Conservation (phyloP, 108 stramenopile genomes). For the Skeletonema costatum region DNA sequence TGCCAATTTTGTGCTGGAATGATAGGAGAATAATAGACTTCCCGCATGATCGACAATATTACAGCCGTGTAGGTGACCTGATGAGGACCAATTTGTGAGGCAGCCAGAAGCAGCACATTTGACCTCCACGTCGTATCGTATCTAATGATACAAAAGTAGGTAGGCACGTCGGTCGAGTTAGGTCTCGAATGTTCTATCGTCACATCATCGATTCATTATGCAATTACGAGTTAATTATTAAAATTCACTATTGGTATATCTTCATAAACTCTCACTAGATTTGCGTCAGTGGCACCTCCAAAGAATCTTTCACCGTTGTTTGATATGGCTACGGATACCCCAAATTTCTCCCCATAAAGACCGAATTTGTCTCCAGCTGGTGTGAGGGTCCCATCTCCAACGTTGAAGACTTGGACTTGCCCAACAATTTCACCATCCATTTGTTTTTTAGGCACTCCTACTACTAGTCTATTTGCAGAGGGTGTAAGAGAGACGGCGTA, state of each 20-base stretch:
- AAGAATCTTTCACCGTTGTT: slow-evolving; percentile 29
- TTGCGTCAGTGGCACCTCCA: slow-evolving; percentile 28
- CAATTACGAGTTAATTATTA: slow-evolving; percentile 1
- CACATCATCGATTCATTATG: neutral
- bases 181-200: too few species aligned
- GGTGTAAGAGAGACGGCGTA: slow-evolving; percentile 39
- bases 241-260: slow-evolving; percentile 6
- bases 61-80: too few species aligned
- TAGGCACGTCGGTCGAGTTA: too few species aligned
- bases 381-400: neutral
- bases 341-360: slow-evolving; percentile 35
- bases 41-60: too few species aligned
- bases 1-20: too few species aligned
- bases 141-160: too few species aligned
- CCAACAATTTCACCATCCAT: slow-evolving; percentile 24
- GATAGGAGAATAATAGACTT: too few species aligned
- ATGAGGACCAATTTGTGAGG: too few species aligned
- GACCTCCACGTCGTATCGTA: too few species aligned
- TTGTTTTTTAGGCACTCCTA: slow-evolving; percentile 39
- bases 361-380: slow-evolving; percentile 28
- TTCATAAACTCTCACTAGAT: slow-evolving; percentile 31
- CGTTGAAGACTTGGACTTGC: slow-evolving; percentile 27
- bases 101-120: too few species aligned
- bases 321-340: slow-evolving; percentile 39
- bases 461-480: slow-evolving; percentile 21